Percentiles rank a stretch among this genome's conserved stretches.
Conservation (phyloP, 1,284 basidiomycete genomes). For the Singerocomus inundabilis region DNA sequence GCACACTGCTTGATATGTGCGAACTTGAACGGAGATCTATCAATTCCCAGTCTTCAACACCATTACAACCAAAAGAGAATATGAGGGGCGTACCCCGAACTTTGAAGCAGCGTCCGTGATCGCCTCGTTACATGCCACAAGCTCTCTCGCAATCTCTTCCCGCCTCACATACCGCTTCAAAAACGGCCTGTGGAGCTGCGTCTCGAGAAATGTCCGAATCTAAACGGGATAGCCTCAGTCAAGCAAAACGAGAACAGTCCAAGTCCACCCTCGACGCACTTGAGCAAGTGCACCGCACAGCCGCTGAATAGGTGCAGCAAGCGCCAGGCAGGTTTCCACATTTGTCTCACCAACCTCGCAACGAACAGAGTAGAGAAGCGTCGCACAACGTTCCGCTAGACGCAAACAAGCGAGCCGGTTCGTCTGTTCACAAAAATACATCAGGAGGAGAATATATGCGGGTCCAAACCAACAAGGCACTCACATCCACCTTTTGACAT, state of each 20-base stretch:
- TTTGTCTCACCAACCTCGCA: conserved; percentile 46
- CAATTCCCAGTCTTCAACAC: not conserved
- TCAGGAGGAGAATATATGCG: conserved; percentile 6
- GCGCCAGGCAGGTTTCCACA: conserved; percentile 4
- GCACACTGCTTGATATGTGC: conserved; percentile 22
- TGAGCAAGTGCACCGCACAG: conserved; percentile 38
- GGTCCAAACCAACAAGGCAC: conserved; percentile 22
- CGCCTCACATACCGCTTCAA: conserved; percentile 76
- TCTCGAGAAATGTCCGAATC: conserved; percentile 54
- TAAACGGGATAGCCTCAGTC: conserved; percentile 26
- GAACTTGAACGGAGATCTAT: conserved; percentile 27
- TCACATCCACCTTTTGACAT: conserved; percentile 58
- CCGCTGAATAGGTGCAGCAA: conserved; percentile 39
- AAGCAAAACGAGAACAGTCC: not conserved
- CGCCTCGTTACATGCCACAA: conserved; percentile 50
- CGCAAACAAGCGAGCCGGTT: conserved; percentile 53
- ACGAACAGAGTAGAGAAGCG: conserved; percentile 45
- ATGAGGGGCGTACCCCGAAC: conserved; percentile 48
- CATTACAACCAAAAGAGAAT: not conserved
- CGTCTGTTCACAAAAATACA: conserved; percentile 38
- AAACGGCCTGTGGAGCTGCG: conserved; percentile 66
- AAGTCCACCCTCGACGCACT: conserved; percentile 39
- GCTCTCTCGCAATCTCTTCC: conserved; percentile 62
- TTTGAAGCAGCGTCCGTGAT: conserved; percentile 49
- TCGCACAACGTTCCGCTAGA: conserved; percentile 52